A percentile compares a stretch with the other conserved stretches of the same genome.
Conservation (phyloP, 352 stramenopile genomes). For the Pythium dissotocum region DNA sequence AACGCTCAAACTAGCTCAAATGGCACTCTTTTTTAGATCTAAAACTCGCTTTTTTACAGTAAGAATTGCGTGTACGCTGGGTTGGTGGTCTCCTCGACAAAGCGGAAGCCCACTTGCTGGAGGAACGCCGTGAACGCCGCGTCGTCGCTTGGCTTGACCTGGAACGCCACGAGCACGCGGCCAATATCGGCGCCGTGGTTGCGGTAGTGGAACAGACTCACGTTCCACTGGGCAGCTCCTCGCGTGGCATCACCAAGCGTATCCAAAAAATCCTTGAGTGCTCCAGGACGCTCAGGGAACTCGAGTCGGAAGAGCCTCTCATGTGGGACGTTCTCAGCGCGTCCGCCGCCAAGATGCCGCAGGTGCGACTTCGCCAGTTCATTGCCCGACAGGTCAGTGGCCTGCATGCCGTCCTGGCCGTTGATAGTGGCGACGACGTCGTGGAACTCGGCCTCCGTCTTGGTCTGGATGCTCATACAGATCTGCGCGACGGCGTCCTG, state of each 20-base stretch:
- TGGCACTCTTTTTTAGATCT: not conserved
- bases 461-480: conserved; percentile 95
- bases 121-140: conserved; percentile 66
- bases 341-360: conserved; percentile 94
- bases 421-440: conserved; percentile 75
- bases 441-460: conserved; percentile 61
- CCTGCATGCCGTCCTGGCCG: conserved; percentile 80
- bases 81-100: conserved; percentile 86
- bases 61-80: conserved; percentile 80
- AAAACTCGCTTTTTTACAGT: conserved; percentile 43
- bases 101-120: conserved; percentile 69
- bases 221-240: conserved; percentile 88
- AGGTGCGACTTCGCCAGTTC: conserved; percentile 96
- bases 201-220: conserved; percentile 98
- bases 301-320: conserved; percentile 97
- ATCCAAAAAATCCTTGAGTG: conserved; percentile 93
- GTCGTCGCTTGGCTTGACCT: conserved; percentile 78
- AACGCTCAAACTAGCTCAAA: not conserved
- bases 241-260: conserved; percentile 59
- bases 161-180: conserved; percentile 95
- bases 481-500: conserved; percentile 86
- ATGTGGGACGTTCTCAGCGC: conserved; percentile 76
- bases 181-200: conserved; percentile 99
- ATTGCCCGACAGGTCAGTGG: conserved; percentile 93
- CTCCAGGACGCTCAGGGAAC: conserved; percentile 93